Conservation (phyloP, 192 early-diverging fungal genomes). For the Chytriomyces sp. region DNA sequence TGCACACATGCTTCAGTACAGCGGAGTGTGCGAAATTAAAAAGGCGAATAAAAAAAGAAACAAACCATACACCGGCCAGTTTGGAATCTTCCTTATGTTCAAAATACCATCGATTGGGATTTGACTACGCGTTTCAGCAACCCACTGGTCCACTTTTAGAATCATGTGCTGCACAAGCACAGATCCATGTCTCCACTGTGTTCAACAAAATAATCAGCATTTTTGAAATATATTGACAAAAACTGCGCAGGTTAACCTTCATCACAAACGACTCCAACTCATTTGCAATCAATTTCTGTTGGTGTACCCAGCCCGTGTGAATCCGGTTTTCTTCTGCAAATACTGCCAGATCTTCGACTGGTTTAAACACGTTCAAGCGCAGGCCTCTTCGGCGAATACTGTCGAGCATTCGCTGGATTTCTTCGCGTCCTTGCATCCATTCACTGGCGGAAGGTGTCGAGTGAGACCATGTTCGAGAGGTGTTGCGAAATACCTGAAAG, state of each 20-base stretch:
- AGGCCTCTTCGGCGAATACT: slow-evolving; percentile 50
- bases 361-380: slow-evolving; percentile 57
- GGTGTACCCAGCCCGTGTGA: not conserved
- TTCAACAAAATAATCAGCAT: not conserved
- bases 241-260: slow-evolving; percentile 40
- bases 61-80: slow-evolving; percentile 33
- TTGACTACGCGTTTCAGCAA: slow-evolving; percentile 21
- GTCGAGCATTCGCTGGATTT: slow-evolving; percentile 63
- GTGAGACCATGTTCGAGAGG: slow-evolving; percentile 33
- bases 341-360: slow-evolving; percentile 63
- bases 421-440: slow-evolving; percentile 47
- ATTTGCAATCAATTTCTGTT: slow-evolving; percentile 36
- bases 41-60: not conserved
- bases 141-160: slow-evolving; percentile 68
- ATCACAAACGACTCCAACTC: slow-evolving; percentile 63
- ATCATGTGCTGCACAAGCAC: slow-evolving; percentile 65
- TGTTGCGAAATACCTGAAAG: slow-evolving; percentile 5
- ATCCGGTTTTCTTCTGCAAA: slow-evolving; percentile 33
- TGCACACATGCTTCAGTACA: not conserved
- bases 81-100: slow-evolving; percentile 54
- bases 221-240: too few relatives aligned
- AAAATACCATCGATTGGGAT: slow-evolving; percentile 56
- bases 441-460: slow-evolving; percentile 16
- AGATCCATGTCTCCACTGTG: slow-evolving; percentile 55
- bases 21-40: too few relatives aligned